Evolutionary conservation across 495 filamentous ascomycete species (phyloP).

Genomic region (Podospora pseudopauciseta): DNA sequence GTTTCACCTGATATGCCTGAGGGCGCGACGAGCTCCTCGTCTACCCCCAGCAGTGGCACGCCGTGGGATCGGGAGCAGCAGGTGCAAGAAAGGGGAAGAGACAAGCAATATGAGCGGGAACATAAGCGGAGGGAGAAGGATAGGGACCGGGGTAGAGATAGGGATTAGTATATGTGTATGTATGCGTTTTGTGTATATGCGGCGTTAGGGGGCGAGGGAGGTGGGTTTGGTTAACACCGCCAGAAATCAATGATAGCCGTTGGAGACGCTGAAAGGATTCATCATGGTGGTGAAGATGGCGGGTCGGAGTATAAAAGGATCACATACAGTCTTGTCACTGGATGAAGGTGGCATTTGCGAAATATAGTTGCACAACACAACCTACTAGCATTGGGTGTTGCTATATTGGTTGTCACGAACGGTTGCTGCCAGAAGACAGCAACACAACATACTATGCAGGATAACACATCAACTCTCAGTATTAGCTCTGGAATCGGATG

Average conservation of each 20-base stretch:
- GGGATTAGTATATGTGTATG: not conserved
- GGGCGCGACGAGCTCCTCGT: conserved; percentile 14
- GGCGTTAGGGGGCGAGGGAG: too few relatives aligned
- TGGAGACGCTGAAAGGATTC: not conserved
- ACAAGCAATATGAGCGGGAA: conserved; percentile 1
- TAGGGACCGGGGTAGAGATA: conserved; percentile 6
- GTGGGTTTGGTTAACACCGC: too few relatives aligned
- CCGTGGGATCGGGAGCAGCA: conserved; percentile 28
- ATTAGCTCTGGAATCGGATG: not conserved
- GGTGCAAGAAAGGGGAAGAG: not conserved
- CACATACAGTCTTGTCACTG: not conserved
- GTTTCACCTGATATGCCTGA: conserved; percentile 25
- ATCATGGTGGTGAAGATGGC: not conserved
- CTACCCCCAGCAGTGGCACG: conserved; percentile 4
- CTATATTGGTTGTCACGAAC: not conserved
- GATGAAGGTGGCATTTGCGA: not conserved
- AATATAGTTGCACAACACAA: not conserved
- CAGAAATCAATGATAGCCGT: not conserved
- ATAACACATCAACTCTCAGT: not conserved
- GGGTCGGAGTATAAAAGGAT: not conserved
- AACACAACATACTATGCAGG: not conserved
- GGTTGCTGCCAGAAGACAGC: not conserved
- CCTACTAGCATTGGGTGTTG: not conserved
- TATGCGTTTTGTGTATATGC: too few relatives aligned
- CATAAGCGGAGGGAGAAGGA: not conserved